A percentile compares a stretch with the other conserved stretches of the same genome.
Conservation (phyloP, 371 early-diverging fungal species). For the Mortierella sp. region DNA sequence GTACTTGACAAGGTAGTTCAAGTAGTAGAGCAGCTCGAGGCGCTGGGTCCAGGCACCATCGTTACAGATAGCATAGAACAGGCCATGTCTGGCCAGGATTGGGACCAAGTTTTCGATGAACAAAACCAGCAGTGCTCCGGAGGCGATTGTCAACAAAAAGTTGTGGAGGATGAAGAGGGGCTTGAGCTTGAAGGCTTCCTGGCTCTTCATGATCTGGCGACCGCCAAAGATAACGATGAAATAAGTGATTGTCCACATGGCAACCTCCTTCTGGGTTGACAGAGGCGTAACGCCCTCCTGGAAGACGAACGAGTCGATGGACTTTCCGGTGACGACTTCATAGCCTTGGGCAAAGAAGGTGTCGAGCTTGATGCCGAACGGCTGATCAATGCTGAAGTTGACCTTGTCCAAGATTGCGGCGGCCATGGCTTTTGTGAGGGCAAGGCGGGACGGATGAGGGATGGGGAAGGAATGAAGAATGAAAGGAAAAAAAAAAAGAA, state of each 20-base stretch:
- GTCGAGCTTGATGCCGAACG: conserved; percentile 67
- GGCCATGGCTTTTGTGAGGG: conserved; percentile 28
- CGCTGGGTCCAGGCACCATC: conserved; percentile 77
- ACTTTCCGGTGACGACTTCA: conserved; percentile 58
- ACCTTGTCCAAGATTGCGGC: conserved; percentile 55
- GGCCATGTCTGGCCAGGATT: conserved; percentile 69
- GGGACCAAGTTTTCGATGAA: conserved; percentile 81
- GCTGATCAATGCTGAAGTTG: conserved; percentile 62
- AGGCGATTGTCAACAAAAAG: conserved; percentile 73
- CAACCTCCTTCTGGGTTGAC: conserved; percentile 74
- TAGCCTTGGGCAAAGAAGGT: conserved; percentile 62
- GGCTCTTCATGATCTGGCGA: conserved; percentile 71
- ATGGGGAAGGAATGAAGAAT: background rate
- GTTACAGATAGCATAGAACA: conserved; percentile 78
- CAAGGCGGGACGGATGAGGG: conserved; percentile 2
- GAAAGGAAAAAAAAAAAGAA: background rate
- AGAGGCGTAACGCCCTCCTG: conserved; percentile 71
- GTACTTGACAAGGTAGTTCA: conserved; percentile 90
- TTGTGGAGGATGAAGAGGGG: conserved; percentile 81
- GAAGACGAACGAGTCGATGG: conserved; percentile 66
- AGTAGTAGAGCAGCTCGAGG: conserved; percentile 82
- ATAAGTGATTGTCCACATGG: conserved; percentile 66
- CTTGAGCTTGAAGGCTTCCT: conserved; percentile 73
- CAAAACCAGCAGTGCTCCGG: conserved; percentile 70
- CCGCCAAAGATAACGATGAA: conserved; percentile 80